phyloP scores from a whole-genome alignment of 805 yeast species.

The Lipomyces spencermartinsiae region DNA sequence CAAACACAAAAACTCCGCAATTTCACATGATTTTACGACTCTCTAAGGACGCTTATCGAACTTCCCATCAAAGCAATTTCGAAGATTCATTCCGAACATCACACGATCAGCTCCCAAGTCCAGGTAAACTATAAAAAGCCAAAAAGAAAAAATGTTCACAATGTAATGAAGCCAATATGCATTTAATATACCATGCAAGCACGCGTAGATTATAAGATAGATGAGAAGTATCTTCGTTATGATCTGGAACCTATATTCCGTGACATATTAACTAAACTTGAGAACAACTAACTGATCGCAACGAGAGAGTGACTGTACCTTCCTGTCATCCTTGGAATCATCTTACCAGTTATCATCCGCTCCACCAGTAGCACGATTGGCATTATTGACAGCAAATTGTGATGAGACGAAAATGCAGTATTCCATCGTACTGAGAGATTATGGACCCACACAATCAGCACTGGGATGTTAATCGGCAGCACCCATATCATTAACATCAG shows the following conservation, averaged over 20 bases:
- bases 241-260: slow-evolving; percentile 41
- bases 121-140: slow-evolving; percentile 37
- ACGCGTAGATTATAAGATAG: slow-evolving; percentile 65
- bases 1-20: slow-evolving; percentile 7
- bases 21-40: background rate
- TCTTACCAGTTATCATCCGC: slow-evolving; percentile 56
- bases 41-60: slow-evolving; percentile 22
- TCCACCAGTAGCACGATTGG: slow-evolving; percentile 72
- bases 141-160: slow-evolving; percentile 59
- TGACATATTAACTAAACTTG: slow-evolving; percentile 11
- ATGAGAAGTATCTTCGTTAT: slow-evolving; percentile 51
- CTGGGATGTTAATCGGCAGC: slow-evolving; percentile 78
- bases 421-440: slow-evolving; percentile 78
- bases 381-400: slow-evolving; percentile 75
- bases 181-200: slow-evolving; percentile 78
- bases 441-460: slow-evolving; percentile 79
- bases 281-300: slow-evolving; percentile 15
- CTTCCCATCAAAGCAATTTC: slow-evolving; percentile 9
- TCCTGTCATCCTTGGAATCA: slow-evolving; percentile 51
- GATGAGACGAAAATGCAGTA: slow-evolving; percentile 86
- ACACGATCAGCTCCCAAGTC: slow-evolving; percentile 11
- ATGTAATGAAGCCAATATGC: slow-evolving; percentile 85
- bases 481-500: slow-evolving; percentile 76
- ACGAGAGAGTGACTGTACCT: background rate
- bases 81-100: background rate